Conservation (phyloP, 2,329 filamentous ascomycete species). For the Ascochyta clinopodiicola region DNA sequence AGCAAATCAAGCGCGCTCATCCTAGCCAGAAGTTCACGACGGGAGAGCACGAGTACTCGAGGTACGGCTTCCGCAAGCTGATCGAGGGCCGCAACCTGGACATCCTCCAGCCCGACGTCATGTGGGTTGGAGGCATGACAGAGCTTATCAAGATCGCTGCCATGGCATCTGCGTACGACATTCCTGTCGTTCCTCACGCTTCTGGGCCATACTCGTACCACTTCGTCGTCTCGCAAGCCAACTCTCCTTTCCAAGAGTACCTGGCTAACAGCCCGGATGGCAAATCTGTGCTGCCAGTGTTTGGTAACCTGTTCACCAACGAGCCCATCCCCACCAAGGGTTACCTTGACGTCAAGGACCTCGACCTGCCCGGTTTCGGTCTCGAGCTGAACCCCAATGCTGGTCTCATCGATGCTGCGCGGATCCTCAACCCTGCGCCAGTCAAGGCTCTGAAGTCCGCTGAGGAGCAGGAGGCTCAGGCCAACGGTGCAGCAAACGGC, state of each 20-base stretch:
- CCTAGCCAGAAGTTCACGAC: constrained; percentile 93
- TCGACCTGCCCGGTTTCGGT: constrained; percentile 91
- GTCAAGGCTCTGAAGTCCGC: constrained; percentile 48
- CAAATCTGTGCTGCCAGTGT: constrained; percentile 87
- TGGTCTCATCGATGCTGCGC: constrained; percentile 77
- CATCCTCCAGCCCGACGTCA: constrained; percentile 94
- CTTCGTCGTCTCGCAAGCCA: constrained; percentile 91
- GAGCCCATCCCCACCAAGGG: constrained; percentile 88
- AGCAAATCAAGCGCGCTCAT: constrained; percentile 87
- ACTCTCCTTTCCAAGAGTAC: constrained; percentile 95
- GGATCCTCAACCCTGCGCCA: constrained; percentile 73
- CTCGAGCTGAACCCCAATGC: constrained; percentile 83
- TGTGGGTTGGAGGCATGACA: constrained; percentile 95
- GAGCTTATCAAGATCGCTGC: constrained; percentile 89
- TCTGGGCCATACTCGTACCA: constrained; percentile 95
- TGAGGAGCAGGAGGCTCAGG: constrained; percentile 32
- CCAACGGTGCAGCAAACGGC: constrained; percentile 22
- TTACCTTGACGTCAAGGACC: constrained; percentile 76
- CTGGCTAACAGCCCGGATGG: constrained; percentile 92
- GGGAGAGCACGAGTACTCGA: constrained; percentile 93
- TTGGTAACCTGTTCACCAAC: constrained; percentile 87
- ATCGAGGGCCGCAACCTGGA: constrained; percentile 91
- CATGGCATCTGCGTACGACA: constrained; percentile 90
- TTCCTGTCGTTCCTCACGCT: constrained; percentile 93
- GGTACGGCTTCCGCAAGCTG: constrained; percentile 93